Percentiles rank a stretch among this genome's conserved stretches.
Evolutionary conservation across 176 grass and related monocot species (phyloP).

Genomic region (sorghum (Sorghum bicolor)): Sorghum_bicolor_NCBIv3 NC_012872.2:72136001-72136500

Average conservation of each 20-base stretch:
- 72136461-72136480: no score
- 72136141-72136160: background rate
- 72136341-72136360: background rate
- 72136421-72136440: no score
- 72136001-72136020: background rate
- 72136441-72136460: no score
- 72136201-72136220: background rate
- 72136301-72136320: background rate
- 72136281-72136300: background rate
- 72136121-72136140: background rate
- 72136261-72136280: background rate
- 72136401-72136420: no score
- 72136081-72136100: no score
- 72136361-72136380: background rate
- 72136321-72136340: background rate
- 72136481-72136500: no score
- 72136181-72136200: background rate
- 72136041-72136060: background rate
- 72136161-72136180: constrained; percentile 2
- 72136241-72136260: background rate
- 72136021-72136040: background rate
- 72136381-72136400: no score
- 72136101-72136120: no score
- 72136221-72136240: background rate
- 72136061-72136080: no score